Evolutionary conservation across 441 rosid genomes (phyloP), one percentile per base, ranked within the genome.

Genomic region (Gossypium gossypioides): DNA sequence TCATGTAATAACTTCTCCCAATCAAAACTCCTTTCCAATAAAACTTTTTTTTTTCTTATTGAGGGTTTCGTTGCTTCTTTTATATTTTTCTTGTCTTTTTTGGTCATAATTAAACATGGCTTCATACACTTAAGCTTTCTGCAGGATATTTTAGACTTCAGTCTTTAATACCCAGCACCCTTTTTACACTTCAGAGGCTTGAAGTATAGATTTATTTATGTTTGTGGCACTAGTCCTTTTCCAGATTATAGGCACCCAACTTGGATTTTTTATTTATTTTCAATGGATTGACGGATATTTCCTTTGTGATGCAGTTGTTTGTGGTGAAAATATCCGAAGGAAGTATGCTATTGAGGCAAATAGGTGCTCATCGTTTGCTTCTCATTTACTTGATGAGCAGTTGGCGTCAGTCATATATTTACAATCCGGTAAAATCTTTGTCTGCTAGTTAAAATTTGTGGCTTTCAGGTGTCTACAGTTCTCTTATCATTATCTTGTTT

Each of bases 391-490:
- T 21, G 74, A 77, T 40, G 79, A 76, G 78, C 86, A 82, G 78
- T 78, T 82, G 72, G 75, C 44, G 32, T 88, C 88, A 73, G 76
- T 81, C 69, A 77, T 85, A 81, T 77, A 55, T 78, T 79, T 96
- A 76, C 99, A 96, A 78, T 87, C 99, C 64, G 94, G 99, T 93
- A 84, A 71, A 51, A 42, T 51, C 27, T 16, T 22, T 69, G 25
- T 71, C 74, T 57, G 19, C 68, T 44, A 3, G 57, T 32, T 44
- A 56, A 44, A 44, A 71, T 25, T 64, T 50, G 21, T 72, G 34
- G 72, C 58, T 18, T 55, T 62, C 40, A 15, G 64, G 56, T 71
- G 60, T 64, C 34, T 68, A 59, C 12, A 25, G 4, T 22, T 72
- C n/a, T 71, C 55, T 57, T 54, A 2, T 67, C 69, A 65, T 44